A percentile compares a stretch with the other conserved stretches of the same genome.
These are phyloP conservation scores for Diaporthe nobilis DNA, from an alignment of 2,329 filamentous ascomycete genomes.

Conservation along the genomic window DNA sequence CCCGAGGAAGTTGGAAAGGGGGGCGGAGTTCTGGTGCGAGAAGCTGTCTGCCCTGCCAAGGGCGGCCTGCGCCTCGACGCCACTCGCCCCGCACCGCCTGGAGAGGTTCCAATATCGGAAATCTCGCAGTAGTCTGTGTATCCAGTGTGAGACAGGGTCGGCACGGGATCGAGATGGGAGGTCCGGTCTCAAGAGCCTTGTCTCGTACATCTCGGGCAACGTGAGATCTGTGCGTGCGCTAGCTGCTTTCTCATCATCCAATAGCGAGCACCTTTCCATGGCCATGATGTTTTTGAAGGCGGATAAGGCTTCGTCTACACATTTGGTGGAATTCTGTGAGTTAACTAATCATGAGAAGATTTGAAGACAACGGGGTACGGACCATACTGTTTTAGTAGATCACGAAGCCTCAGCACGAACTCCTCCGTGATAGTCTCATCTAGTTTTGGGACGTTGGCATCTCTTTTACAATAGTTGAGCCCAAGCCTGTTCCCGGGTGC, in stretches of 20 bases:
- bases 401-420: conserved; percentile 38
- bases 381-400: conserved; percentile 45
- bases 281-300: conserved; percentile 47
- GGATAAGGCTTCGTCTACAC: conserved; percentile 45
- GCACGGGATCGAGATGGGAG: neutral
- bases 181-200: conserved; percentile 44
- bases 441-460: conserved; percentile 39
- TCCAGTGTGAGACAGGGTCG: neutral
- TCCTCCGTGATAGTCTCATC: conserved; percentile 14
- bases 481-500: conserved; percentile 47
- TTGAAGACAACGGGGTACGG: neutral
- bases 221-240: conserved; percentile 47
- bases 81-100: conserved; percentile 9
- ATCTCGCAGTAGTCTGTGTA: conserved; percentile 42
- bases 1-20: neutral
- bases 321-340: neutral
- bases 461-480: conserved; percentile 46
- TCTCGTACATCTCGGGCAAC: conserved; percentile 51
- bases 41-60: neutral
- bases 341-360: neutral
- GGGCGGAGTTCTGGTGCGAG: conserved; percentile 3
- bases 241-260: conserved; percentile 43
- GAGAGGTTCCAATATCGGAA: conserved; percentile 40
- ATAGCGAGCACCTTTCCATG: conserved; percentile 47
- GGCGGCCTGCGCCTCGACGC: neutral